Base-by-base conservation (phyloP, 805 yeast species). In the Torulaspora quercuum region DNA sequence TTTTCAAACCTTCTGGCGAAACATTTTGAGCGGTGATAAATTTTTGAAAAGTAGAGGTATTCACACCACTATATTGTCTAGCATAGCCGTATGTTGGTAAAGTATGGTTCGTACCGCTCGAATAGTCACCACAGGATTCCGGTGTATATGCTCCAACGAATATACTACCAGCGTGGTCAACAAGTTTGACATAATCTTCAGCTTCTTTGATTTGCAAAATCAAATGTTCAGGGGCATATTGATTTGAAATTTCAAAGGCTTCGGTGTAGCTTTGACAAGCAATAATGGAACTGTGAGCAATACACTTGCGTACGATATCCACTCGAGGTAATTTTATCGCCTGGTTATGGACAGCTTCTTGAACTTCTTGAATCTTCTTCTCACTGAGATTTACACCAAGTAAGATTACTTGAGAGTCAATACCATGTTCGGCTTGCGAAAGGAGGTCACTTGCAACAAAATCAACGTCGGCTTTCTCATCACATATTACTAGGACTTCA, bases 51-150 rank as follows among this genome's bases (percentile, higher is more conserved):
- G 97, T 88, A 33, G 88, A 80, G 15, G 97, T 92, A 68, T 92
- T 92, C 38, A 89, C 97, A 44, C 99, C 99, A 48, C 94, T 81
- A 68, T 92, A 92, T 75, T 87, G 94, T 68, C 88, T 82, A 28
- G 99, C 97, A 57, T 90, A 92, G 33, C 99, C 99, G 58, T 92
- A 92, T 0, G 99, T 92, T 41, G 99, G 99, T 53, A 92, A 73
- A 0, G 99, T 92, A 68, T 92, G 99, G 72, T 92, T 92, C 4
- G 99, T 92, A 61, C 99, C 99, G 43, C 89, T 77, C 0, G 97
- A 89, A 68, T 92, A 92, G 67, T 92, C 99, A 57, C 99, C 99
- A 63, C 97, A 89, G 3, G 95, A 83, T 63, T 92, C 99, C 33
- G 99, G 98, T 2, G 96, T 84, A 62, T 83, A 84, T 3, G 90